Percentiles rank a stretch among this genome's conserved stretches.
Evolutionary conservation across 352 stramenopile genomes (phyloP).

Genomic region (Globisporangium uncinulatum): DNA sequence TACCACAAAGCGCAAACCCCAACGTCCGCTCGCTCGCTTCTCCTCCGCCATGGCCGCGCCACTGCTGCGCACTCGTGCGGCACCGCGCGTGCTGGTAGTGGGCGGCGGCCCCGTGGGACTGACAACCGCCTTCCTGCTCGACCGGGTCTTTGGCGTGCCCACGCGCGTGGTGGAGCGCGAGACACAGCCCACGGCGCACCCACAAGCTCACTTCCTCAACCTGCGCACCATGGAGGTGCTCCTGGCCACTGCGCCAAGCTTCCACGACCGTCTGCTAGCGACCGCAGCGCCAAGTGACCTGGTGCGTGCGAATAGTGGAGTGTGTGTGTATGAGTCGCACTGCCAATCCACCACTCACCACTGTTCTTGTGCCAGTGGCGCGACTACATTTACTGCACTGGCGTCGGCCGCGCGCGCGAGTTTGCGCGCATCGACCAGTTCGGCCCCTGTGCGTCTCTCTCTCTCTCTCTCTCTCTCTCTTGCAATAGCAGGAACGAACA

Average conservation of each 20-base stretch:
- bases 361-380: slow-evolving; percentile 45
- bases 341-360: background rate
- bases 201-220: slow-evolving; percentile 95
- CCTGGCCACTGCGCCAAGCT: slow-evolving; percentile 53
- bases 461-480: background rate
- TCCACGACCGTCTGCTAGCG: slow-evolving; percentile 63
- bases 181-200: slow-evolving; percentile 72
- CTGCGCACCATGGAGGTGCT: slow-evolving; percentile 93
- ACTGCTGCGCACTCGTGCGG: too few relatives aligned
- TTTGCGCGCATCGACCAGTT: slow-evolving; percentile 82
- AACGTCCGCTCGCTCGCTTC: too few relatives aligned
- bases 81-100: slow-evolving; percentile 62
- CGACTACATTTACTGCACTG: slow-evolving; percentile 82
- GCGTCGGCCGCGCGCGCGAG: slow-evolving; percentile 54
- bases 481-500: background rate
- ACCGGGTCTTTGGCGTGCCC: slow-evolving; percentile 64
- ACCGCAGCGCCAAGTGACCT: slow-evolving; percentile 55
- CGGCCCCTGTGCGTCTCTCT: slow-evolving; percentile 36
- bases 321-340: background rate
- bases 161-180: slow-evolving; percentile 79
- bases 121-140: slow-evolving; percentile 56
- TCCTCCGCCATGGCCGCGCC: too few relatives aligned
- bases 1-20: too few relatives aligned
- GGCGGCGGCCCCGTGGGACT: slow-evolving; percentile 69
- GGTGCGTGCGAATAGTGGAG: slow-evolving; percentile 16